Base-by-base conservation (phyloP, 1,139 yeast species). In the Pichia sp. region DNA sequence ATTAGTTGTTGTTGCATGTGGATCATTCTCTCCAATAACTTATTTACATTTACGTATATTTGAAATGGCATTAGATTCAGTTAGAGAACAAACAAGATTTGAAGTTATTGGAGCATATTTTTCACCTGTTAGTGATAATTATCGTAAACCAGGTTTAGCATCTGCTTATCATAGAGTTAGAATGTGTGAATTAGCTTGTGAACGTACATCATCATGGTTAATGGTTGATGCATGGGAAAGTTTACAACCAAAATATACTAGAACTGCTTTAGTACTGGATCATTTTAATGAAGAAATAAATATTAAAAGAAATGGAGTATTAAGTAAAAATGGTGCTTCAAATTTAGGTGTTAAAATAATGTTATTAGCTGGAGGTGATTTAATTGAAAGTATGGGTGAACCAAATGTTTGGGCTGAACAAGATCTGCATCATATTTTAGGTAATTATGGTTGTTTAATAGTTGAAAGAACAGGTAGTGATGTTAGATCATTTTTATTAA, bases 151-250 rank as follows among this genome's bases (percentile, higher is more conserved):
- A 41, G 99, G 99, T 0, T 70, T 92, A 46, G 97, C 98, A 0
- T 79, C 86, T 0, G 77, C 97, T 0, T 74, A 72, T 51, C 96
- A 92, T 65, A 76, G 99, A 48, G 98, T 92, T 10, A 73, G 97
- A 45, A 92, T 92, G 98, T 90, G 98, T 65, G 97, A 94, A 63
- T 71, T 92, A 61, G 98, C 97, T 0, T 90, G 98, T 65, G 98
- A 92, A 61, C 76, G 98, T 59, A 92, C 99, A 0, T 82, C 94
- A 4, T 81, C 94, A 27, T 92, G 99, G 97, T 73, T 94, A 40
- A 94, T 92, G 97, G 98, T 92, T 25, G 99, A 92, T 64, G 97
- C 97, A 0, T 92, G 99, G 99, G 99, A 92, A 65, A 84, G 95
- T 7, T 70, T 92, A 50, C 98, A 94, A 63, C 87, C 89, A 1